Base-by-base conservation (phyloP, 805 yeast genomes). In the Metschnikowia amazonensis region DNA sequence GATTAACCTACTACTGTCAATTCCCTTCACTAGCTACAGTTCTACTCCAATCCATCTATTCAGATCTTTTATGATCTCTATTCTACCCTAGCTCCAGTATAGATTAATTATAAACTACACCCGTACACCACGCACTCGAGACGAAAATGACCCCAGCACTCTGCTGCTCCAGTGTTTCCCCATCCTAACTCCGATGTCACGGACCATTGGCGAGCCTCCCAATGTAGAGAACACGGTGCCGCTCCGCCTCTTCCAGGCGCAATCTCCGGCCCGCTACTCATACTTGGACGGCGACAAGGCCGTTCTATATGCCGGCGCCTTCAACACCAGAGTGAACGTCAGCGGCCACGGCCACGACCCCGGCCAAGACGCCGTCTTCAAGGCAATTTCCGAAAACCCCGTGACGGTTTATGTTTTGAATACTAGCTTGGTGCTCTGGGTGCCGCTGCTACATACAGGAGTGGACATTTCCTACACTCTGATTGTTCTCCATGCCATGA, bases 141-240 rank as follows among this genome's bases (percentile, higher is more conserved):
- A n/a, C 42, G 29, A 45, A 41, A 48, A 35, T 13, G 36, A 14
- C 24, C 36, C 20, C 23, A 18, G 14, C 23, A 33, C 14, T 10
- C 11, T 9, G 8, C 3, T 11, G 3, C 16, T 5, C n/a, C 7
- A 11, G 23, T 18, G 36, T 18, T 18, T 18, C 24, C 11, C 16
- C 24, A 18, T 29, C 24, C 23, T 13, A 4, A 18, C 39, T 16
- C 33, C 37, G 21, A 40, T 29, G 21, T 45, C 48, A n/a, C 28
- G 53, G 32, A 38, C 61, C 41, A 46, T 58, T 37, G 23, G 42
- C 42, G 65, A 61, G 44, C 50, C 51, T 28, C 77, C 77, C 24
- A 70, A 63, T 46, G 57, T 61, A 42, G 77, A 72, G 47, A 70
- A 72, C 56, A 72, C 77, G 7, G 61, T 70, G 10, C 63, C 65